phyloP scores from a whole-genome alignment of 2,329 filamentous ascomycete species.

The Ilyonectria sp. region DNA sequence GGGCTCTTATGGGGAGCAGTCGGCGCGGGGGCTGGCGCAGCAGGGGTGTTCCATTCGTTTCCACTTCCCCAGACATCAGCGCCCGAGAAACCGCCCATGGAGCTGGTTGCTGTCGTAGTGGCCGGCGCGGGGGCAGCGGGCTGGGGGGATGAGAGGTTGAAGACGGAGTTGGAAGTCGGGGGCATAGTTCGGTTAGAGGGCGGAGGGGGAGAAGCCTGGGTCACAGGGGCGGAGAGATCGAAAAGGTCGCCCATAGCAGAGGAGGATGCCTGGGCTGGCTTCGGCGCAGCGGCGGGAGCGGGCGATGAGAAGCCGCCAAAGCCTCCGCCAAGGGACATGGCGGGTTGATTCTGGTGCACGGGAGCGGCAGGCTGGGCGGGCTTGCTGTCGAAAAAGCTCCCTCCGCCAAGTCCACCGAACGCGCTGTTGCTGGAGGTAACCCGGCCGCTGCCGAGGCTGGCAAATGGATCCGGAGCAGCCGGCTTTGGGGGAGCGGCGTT shows the following conservation, averaged over 20 bases:
- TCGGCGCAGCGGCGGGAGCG: conserved; percentile 52
- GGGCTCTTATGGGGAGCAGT: conserved; percentile 74
- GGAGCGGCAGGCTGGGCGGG: conserved; percentile 71
- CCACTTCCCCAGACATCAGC: conserved; percentile 92
- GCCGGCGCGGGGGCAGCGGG: conserved; percentile 58
- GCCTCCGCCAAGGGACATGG: conserved; percentile 75
- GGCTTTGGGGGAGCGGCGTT: conserved; percentile 59
- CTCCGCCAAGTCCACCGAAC: conserved; percentile 75
- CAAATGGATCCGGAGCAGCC: conserved; percentile 69
- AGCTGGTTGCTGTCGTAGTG: conserved; percentile 50
- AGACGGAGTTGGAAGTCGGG: conserved; percentile 74
- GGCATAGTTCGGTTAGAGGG: conserved; percentile 57
- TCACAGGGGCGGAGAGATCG: conserved; percentile 75
- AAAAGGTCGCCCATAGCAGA: conserved; percentile 85
- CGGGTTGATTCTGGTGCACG: conserved; percentile 65
- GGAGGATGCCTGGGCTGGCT: conserved; percentile 60
- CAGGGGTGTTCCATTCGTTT: conserved; percentile 84
- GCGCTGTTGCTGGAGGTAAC: conserved; percentile 56
- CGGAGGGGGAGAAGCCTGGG: conserved; percentile 61
- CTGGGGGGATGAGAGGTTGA: conserved; percentile 80
- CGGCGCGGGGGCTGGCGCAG: conserved; percentile 63
- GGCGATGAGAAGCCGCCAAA: conserved; percentile 74
- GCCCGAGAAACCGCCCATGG: conserved; percentile 60
- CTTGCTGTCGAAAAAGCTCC: conserved; percentile 86
- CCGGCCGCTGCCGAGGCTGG: conserved; percentile 66